A percentile compares a stretch with the other conserved stretches of the same genome.
phyloP scores from a whole-genome alignment of 73 alveolate genomes.

The Stentor roeselii region DNA sequence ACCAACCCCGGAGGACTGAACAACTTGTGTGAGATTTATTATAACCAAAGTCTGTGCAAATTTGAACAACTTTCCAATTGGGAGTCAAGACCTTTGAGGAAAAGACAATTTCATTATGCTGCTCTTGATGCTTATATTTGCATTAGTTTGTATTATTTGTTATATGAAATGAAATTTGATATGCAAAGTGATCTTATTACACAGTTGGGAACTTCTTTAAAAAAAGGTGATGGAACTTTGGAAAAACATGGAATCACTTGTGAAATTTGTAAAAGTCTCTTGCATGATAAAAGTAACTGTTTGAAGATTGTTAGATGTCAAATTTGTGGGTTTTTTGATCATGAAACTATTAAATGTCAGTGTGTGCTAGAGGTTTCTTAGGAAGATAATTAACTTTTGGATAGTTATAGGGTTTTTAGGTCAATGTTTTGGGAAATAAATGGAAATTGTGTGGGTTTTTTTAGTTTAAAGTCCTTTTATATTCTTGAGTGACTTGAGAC shows the following conservation, averaged over 20 bases:
- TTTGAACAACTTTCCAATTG: constrained; percentile 86
- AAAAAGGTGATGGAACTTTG: not conserved
- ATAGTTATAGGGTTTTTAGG: too few species aligned
- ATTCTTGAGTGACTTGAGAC: too few species aligned
- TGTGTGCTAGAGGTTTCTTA: too few species aligned
- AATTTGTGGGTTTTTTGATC: too few species aligned
- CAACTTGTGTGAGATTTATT: not conserved
- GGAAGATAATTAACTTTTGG: too few species aligned
- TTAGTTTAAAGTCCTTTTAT: too few species aligned
- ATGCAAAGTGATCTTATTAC: not conserved
- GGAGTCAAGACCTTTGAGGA: constrained; percentile 82
- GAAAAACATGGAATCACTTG: not conserved
- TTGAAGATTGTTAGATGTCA: not conserved
- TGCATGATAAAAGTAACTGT: not conserved
- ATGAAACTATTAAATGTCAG: too few species aligned
- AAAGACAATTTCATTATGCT: constrained; percentile 87
- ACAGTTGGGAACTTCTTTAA: not conserved
- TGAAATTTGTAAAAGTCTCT: not conserved
- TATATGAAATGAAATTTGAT: too few species aligned
- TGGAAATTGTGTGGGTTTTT: too few species aligned
- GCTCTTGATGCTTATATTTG: constrained; percentile 83
- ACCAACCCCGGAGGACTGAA: constrained; percentile 12
- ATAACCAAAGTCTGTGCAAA: constrained; percentile 49
- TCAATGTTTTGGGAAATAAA: too few species aligned
- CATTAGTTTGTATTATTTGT: constrained; percentile 16